Conservation (phyloP, 192 early-diverging fungal species). For the Backusella circina region DNA sequence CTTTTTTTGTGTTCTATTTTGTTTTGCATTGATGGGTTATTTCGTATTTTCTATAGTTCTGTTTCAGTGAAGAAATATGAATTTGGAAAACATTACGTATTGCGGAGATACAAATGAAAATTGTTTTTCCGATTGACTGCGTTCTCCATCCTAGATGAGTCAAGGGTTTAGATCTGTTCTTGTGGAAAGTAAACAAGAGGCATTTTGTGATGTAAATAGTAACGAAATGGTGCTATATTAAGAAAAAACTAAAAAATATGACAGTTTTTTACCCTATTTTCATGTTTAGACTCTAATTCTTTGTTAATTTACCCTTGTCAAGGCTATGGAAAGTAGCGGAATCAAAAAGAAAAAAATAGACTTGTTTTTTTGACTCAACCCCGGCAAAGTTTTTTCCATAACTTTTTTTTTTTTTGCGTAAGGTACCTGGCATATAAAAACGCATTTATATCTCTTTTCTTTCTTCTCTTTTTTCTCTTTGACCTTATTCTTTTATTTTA, state of each 20-base stretch:
- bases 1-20: background rate
- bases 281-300: background rate
- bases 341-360: slow-evolving; percentile 4
- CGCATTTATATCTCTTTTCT: background rate
- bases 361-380: slow-evolving; percentile 7
- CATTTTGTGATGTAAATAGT: too few relatives aligned
- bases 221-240: background rate
- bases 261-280: background rate
- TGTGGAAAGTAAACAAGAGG: background rate
- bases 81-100: background rate
- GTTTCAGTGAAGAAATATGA: background rate
- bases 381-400: slow-evolving; percentile 1
- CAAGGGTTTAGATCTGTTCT: background rate
- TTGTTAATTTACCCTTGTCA: background rate
- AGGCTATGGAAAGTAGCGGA: background rate
- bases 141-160: background rate
- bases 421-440: slow-evolving; percentile 8
- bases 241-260: background rate
- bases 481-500: background rate
- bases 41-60: background rate
- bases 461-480: background rate
- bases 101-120: background rate
- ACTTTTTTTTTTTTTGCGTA: slow-evolving; percentile 1
- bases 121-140: background rate
- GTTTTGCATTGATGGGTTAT: background rate